phyloP scores from a whole-genome alignment of 768 basidiomycete species.

The Wakefieldia striispora region DNA sequence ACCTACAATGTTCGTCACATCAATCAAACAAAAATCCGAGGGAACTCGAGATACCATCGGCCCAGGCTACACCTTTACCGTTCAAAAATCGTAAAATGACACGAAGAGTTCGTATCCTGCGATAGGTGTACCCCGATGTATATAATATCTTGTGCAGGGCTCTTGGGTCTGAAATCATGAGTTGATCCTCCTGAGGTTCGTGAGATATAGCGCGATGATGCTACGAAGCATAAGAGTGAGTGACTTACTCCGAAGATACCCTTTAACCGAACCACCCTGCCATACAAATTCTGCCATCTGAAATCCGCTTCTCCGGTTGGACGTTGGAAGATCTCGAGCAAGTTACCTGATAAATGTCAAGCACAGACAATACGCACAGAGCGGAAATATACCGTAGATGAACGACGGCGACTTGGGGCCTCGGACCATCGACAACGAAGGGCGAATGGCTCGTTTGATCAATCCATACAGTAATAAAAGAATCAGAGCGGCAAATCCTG shows the following conservation, averaged over 20 bases:
- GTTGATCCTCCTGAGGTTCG: constrained; percentile 38
- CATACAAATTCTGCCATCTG: constrained; percentile 30
- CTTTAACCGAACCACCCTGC: constrained; percentile 23
- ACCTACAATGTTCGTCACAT: constrained; percentile 16
- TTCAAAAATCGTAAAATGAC: constrained; percentile 11
- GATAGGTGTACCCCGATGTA: constrained; percentile 42
- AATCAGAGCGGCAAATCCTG: background rate
- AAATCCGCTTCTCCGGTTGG: constrained; percentile 29
- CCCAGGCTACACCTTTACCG: constrained; percentile 40
- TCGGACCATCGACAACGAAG: background rate
- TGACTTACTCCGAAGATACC: constrained; percentile 21
- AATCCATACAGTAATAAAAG: background rate
- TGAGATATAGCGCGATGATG: constrained; percentile 8
- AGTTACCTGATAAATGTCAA: constrained; percentile 21
- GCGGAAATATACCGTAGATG: background rate
- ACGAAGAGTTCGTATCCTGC: constrained; percentile 27
- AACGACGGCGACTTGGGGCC: background rate
- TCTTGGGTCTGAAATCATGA: constrained; percentile 46
- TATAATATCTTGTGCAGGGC: constrained; percentile 40
- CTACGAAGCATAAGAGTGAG: background rate
- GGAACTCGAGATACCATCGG: constrained; percentile 32
- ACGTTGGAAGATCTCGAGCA: constrained; percentile 23
- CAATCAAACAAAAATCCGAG: constrained; percentile 19
- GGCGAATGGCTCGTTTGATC: background rate
- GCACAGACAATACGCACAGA: constrained; percentile 4